Base-by-base conservation (phyloP, 2,329 filamentous ascomycete genomes). In the Alternaria sp. region DNA sequence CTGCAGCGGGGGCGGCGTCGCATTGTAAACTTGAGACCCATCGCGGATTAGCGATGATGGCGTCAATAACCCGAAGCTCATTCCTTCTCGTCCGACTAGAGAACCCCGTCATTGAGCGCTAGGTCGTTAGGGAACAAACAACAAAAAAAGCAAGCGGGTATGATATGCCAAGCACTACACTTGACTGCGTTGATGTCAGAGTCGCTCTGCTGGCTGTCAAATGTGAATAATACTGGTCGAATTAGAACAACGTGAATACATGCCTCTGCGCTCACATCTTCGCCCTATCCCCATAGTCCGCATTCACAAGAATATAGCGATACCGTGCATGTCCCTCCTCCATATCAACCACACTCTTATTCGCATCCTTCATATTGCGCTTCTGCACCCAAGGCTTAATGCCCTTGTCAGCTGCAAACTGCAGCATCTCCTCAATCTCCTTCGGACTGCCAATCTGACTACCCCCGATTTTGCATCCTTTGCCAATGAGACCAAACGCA, bases 341-440 rank as follows among this genome's bases (percentile, higher is more conserved):
- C 81, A 90, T 83, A 64, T 89, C 87, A 17, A 88, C 69, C 26
- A 90, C 78, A 3, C 83, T 83, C 74, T 85, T 72, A 75, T 90
- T 90, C 3, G 75, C 78, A n/a, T 79, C 73, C 53, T 83, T 85
- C 83, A 91, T 83, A 0, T 84, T 82, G 36, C 85, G 81, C 74
- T 83, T 83, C 82, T 93, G 87, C 40, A 93, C 85, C 85, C 86
- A 88, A 2, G 87, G 83, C 78, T 85, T 83, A 40, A 90, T 79
- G 8, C 84, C 83, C 78, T 89, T 85, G 57, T 88, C 84, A 0
- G 82, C 87, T 8, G 86, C 88, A 61, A 90, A 83, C 59, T 85
- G 68, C 60, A 91, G 70, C 88, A 91, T 90, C 69, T 88, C 85
- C 54, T 83, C 78, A 61, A 90, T 89, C 68, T 90, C 85, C 47